Conservation (phyloP, 1,284 basidiomycete genomes). For the Blastosporella zonata region DNA sequence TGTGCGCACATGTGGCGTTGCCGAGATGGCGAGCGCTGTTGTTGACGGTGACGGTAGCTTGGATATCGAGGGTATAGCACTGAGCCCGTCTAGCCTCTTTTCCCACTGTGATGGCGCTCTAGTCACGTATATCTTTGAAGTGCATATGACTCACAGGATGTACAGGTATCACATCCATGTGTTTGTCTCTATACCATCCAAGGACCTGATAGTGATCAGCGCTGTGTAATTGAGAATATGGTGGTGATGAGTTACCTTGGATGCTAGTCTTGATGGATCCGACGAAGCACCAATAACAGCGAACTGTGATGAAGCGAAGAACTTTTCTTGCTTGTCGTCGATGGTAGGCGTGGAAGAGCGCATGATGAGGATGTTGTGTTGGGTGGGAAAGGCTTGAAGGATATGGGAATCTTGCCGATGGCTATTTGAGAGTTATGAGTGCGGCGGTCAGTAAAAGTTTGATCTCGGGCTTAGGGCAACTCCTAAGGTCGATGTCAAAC, state of each 20-base stretch:
- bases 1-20: constrained; percentile 16
- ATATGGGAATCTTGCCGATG: not conserved
- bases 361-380: constrained; percentile 6
- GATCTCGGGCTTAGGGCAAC: constrained; percentile 10
- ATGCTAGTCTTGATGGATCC: constrained; percentile 61
- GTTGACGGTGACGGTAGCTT: constrained; percentile 21
- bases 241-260: constrained; percentile 44
- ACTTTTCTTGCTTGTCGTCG: constrained; percentile 38
- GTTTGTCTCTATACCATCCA: constrained; percentile 20
- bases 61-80: constrained; percentile 18
- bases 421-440: constrained; percentile 5
- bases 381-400: not conserved
- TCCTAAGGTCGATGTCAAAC: constrained; percentile 9
- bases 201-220: constrained; percentile 13
- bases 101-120: constrained; percentile 8
- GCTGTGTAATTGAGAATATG: not conserved
- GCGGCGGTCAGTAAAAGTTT: constrained; percentile 6
- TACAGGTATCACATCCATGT: constrained; percentile 19
- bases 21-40: constrained; percentile 17
- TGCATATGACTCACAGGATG: constrained; percentile 14
- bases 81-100: constrained; percentile 16
- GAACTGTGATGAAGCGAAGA: constrained; percentile 53
- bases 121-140: not conserved
- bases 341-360: constrained; percentile 1
- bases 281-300: constrained; percentile 73